Conservation (phyloP, 257 asterid species). For the Pogostemon cablin region DNA sequence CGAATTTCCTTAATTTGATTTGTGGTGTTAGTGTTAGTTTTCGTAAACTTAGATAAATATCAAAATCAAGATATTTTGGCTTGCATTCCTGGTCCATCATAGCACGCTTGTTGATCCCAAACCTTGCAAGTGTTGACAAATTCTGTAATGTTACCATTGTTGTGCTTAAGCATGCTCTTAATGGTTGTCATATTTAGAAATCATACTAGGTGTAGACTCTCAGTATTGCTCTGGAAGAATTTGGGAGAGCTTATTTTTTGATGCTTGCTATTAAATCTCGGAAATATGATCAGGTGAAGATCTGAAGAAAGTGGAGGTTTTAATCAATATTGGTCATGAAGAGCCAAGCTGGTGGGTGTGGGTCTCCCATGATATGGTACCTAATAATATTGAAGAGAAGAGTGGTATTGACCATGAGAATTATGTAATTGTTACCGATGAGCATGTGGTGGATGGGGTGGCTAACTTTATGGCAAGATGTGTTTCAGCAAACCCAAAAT, state of each 20-base stretch:
- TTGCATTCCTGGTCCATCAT: conserved; percentile 19
- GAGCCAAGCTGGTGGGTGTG: conserved; percentile 98
- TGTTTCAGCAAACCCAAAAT: conserved; percentile 69
- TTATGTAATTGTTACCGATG: conserved; percentile 78
- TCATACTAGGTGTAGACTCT: not conserved
- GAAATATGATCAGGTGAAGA: conserved; percentile 52
- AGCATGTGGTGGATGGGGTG: conserved; percentile 85
- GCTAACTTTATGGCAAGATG: conserved; percentile 92
- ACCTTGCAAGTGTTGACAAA: not conserved
- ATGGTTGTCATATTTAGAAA: not conserved
- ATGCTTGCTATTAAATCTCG: not conserved
- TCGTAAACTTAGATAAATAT: not conserved
- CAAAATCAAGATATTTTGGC: not conserved
- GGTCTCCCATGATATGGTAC: conserved; percentile 73
- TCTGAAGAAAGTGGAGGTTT: conserved; percentile 60
- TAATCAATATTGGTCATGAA: conserved; percentile 64
- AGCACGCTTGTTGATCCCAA: conserved; percentile 3
- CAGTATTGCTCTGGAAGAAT: not conserved
- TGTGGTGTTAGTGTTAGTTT: not conserved
- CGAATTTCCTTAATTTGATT: not conserved
- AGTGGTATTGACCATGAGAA: conserved; percentile 78
- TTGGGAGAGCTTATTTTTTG: not conserved
- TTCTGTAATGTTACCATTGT: not conserved
- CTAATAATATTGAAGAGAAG: conserved; percentile 59
- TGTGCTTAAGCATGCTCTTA: not conserved